phyloP scores from a whole-genome alignment of 140 eudicot genomes.

The Senecio squalidus region DNA sequence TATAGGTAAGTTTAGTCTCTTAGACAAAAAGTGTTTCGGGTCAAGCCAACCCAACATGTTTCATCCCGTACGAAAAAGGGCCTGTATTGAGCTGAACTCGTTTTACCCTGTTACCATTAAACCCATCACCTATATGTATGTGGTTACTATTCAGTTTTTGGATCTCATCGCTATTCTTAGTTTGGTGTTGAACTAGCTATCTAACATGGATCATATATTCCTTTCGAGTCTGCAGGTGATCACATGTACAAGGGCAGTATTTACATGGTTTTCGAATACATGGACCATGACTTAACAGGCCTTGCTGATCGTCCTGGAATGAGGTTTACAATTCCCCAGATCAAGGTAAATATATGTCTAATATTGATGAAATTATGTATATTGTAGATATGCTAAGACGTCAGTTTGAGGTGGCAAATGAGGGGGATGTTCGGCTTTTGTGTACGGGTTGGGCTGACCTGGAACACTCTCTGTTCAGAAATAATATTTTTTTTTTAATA shows the following conservation, averaged over 20 bases:
- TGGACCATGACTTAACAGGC: constrained; percentile 68
- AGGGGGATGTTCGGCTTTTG: neutral
- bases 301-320: constrained; percentile 64
- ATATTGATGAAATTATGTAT: neutral
- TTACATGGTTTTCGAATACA: constrained; percentile 75
- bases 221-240: constrained; percentile 35
- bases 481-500: neutral
- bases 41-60: neutral
- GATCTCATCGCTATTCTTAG: neutral
- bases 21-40: neutral
- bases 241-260: constrained; percentile 53
- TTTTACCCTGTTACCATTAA: neutral
- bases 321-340: constrained; percentile 57
- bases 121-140: neutral
- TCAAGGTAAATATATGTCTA: constrained; percentile 41
- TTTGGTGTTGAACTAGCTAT: constrained; percentile 3
- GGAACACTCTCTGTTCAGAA: neutral
- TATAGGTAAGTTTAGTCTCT: neutral
- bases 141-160: constrained; percentile 1
- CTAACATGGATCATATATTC: constrained; percentile 6
- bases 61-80: neutral
- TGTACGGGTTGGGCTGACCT: neutral
- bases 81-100: neutral
- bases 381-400: constrained; percentile 4
- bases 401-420: neutral